A percentile compares a stretch with the other conserved stretches of the same genome.
Conservation (phyloP, 2,329 filamentous ascomycete genomes). For the Byssochlamys sp. region DNA sequence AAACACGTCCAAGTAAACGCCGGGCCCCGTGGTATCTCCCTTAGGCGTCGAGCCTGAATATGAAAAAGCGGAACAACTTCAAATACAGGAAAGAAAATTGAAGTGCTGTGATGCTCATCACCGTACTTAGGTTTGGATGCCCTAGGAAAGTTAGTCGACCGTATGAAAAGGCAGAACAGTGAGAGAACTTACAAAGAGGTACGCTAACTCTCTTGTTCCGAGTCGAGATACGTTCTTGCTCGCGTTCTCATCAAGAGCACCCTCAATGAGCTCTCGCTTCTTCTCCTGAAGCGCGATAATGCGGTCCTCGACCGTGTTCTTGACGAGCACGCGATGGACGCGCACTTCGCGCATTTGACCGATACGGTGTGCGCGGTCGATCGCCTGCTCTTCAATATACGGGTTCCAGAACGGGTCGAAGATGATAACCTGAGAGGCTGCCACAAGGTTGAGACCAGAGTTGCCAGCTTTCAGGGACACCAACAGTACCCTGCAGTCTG, state of each 20-base stretch:
- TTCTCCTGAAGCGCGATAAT: slow-evolving; percentile 69
- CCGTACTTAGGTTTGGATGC: not conserved
- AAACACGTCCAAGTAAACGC: not conserved
- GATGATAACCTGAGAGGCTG: slow-evolving; percentile 76
- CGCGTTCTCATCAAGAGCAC: slow-evolving; percentile 68
- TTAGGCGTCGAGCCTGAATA: not conserved
- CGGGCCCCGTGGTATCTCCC: not conserved
- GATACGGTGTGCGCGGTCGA: slow-evolving; percentile 81
- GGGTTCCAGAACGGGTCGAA: slow-evolving; percentile 94
- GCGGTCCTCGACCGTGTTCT: slow-evolving; percentile 75
- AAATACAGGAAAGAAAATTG: not conserved
- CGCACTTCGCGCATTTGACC: slow-evolving; percentile 65
- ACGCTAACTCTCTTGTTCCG: slow-evolving; percentile 56
- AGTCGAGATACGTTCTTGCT: slow-evolving; percentile 58
- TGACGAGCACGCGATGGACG: slow-evolving; percentile 69
- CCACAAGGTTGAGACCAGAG: slow-evolving; percentile 74
- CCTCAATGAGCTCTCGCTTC: slow-evolving; percentile 67
- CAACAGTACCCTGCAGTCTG: slow-evolving; percentile 58
- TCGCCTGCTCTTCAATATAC: slow-evolving; percentile 82
- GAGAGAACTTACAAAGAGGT: slow-evolving; percentile 50
- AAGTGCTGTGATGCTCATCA: not conserved
- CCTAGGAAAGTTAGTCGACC: not conserved
- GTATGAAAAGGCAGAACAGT: not conserved
- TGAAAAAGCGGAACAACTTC: not conserved
- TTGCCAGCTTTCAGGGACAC: slow-evolving; percentile 74